Percentiles rank a stretch among this genome's conserved stretches.
Conservation (phyloP, 371 early-diverging fungal genomes). For the Mortierella sp. region DNA sequence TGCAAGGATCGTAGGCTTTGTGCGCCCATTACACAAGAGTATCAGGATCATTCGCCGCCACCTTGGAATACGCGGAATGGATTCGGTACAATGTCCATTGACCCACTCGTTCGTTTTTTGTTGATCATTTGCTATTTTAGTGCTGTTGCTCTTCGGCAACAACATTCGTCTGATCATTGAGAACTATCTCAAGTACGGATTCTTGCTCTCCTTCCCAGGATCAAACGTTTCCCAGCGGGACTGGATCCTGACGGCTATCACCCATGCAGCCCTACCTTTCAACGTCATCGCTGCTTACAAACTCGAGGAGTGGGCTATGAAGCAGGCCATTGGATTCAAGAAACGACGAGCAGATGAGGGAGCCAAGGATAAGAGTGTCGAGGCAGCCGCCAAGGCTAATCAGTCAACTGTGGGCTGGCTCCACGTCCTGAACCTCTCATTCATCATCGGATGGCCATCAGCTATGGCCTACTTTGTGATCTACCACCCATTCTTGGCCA, state of each 20-base stretch:
- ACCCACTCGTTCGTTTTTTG: background rate
- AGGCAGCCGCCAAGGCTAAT: conserved; percentile 20
- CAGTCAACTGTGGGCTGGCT: conserved; percentile 46
- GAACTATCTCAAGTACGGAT: conserved; percentile 90
- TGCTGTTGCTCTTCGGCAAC: conserved; percentile 86
- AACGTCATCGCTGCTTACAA: conserved; percentile 64
- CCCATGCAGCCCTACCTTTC: conserved; percentile 62
- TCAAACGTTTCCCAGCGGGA: conserved; percentile 64
- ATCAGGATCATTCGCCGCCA: too few relatives aligned
- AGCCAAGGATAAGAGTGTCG: conserved; percentile 4
- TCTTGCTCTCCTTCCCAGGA: conserved; percentile 78
- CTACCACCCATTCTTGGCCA: conserved; percentile 79
- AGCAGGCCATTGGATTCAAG: conserved; percentile 42
- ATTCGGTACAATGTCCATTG: too few relatives aligned
- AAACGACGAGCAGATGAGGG: conserved; percentile 22
- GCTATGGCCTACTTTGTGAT: conserved; percentile 78
- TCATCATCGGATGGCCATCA: conserved; percentile 73
- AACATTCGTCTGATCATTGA: conserved; percentile 88
- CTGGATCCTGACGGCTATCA: conserved; percentile 63
- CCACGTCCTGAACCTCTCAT: conserved; percentile 68
- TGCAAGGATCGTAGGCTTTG: too few relatives aligned
- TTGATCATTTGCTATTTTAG: conserved; percentile 42
- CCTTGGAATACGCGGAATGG: too few relatives aligned
- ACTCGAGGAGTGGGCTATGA: conserved; percentile 63
- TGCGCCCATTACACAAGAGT: too few relatives aligned